Evolutionary conservation across 2,329 filamentous ascomycete genomes (phyloP), one percentile per base, ranked within the genome.

Genomic region (Lasiodiplodia hormozganensis): DNA sequence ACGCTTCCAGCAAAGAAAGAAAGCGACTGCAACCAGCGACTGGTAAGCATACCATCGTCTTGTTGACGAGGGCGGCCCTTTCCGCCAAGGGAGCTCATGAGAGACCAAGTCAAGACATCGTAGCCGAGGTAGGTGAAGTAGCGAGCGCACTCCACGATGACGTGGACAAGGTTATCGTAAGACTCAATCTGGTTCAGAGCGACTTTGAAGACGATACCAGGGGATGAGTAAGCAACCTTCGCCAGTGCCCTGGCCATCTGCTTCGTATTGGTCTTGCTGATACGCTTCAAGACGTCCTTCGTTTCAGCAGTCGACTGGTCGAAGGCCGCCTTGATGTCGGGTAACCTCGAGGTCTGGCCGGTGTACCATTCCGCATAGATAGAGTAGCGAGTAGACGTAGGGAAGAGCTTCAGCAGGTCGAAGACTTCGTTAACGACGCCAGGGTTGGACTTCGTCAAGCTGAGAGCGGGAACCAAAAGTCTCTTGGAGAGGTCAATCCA

Each of bases 341-440:
- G 91, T 31, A 91, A 81, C 38, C 93, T 87, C 5, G 93, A 96
- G 2, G 87, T 92, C 72, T 89, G 87, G 4, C 94, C 93, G 71
- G 89, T 89, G 74, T 93, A 95, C 93, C 96, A 99, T 78, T 97
- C 94, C 0, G 93, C 89, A 76, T 99, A 99, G 75, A 99, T 92
- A 60, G 88, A 89, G 81, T 95, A 99, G 69, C 96, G 88, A 10
- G 88, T 88, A 1, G 89, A 86, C 14, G 90, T 89, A 0, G 95
- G 89, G 76, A 93, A 98, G 64, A 89, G 85, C 73, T 89, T 91
- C 70, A 98, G 85, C 14, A 99, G 85, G 67, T 91, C 89, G 85
- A 92, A 99, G 2, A 97, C 88, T 68, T 96, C 92, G 72, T 95
- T 94, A 58, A 94, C 92, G 25, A 92, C 88, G 18, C 92, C 90